phyloP scores from a whole-genome alignment of 163 green algal genomes.

The Scenedesmus sp. region DNA sequence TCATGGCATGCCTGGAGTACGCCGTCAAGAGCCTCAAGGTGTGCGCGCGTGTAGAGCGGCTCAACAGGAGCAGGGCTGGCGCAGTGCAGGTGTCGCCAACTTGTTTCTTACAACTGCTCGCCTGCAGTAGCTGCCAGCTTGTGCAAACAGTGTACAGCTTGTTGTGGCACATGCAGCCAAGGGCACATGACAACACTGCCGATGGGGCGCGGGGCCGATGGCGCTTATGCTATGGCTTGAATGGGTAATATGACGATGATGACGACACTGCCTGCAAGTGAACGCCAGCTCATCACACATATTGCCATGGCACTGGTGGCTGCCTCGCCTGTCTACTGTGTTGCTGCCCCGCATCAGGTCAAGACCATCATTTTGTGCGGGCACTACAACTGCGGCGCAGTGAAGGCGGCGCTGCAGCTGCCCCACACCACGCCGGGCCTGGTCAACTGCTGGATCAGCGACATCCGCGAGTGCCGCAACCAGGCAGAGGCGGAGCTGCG shows the following conservation, averaged over 20 bases:
- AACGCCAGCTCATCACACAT: no score
- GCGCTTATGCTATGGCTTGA: no score
- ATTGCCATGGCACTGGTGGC: not conserved
- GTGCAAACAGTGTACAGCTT: no score
- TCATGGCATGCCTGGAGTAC: slow-evolving; percentile 88
- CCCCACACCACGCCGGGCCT: slow-evolving; percentile 63
- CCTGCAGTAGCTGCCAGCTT: no score
- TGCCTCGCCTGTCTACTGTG: not conserved
- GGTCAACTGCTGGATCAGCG: slow-evolving; percentile 88
- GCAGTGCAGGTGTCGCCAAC: not conserved
- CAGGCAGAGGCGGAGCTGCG: slow-evolving; percentile 59
- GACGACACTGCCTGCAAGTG: no score
- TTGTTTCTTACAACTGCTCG: not conserved
- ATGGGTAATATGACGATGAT: no score
- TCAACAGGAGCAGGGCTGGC: not conserved
- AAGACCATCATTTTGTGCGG: slow-evolving; percentile 87
- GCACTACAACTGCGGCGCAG: slow-evolving; percentile 87
- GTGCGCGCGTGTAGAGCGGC: not conserved
- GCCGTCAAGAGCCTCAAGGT: slow-evolving; percentile 80
- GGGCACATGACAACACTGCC: no score
- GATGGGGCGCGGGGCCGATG: no score
- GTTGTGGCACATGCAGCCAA: no score
- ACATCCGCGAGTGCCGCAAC: slow-evolving; percentile 83
- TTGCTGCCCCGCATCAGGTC: slow-evolving; percentile 55
- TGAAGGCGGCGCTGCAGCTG: slow-evolving; percentile 80